A percentile compares a stretch with the other conserved stretches of the same genome.
Evolutionary conservation across 2,329 filamentous ascomycete species (phyloP).

Genomic region (Diplodia intermedia): DNA sequence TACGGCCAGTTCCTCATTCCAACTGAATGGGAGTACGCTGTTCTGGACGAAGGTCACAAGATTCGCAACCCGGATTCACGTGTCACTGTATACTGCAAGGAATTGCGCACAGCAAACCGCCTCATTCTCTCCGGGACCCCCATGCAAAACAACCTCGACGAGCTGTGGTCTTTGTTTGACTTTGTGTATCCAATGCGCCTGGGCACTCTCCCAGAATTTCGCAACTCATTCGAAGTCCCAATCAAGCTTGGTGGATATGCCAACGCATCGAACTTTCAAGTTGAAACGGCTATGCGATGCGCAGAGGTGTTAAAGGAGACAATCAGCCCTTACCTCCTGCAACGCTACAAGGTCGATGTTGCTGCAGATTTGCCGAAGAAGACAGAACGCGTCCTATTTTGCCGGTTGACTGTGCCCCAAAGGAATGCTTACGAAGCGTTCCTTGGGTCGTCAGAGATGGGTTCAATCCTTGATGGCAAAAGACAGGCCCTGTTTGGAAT

Average conservation of each 20-base stretch:
- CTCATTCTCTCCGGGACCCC: conserved; percentile 95
- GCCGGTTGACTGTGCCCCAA: conserved; percentile 84
- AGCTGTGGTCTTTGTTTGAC: conserved; percentile 97
- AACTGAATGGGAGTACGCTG: conserved; percentile 89
- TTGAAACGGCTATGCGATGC: conserved; percentile 92
- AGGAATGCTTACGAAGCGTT: conserved; percentile 82
- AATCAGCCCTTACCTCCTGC: conserved; percentile 90
- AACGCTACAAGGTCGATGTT: conserved; percentile 92
- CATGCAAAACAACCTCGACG: conserved; percentile 94
- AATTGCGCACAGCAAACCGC: conserved; percentile 85
- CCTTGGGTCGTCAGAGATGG: conserved; percentile 81
- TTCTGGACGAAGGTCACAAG: conserved; percentile 96
- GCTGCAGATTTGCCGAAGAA: conserved; percentile 94
- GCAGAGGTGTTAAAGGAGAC: conserved; percentile 92
- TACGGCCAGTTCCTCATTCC: conserved; percentile 84
- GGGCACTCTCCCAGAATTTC: conserved; percentile 88
- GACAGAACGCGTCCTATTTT: conserved; percentile 94
- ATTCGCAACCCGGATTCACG: conserved; percentile 96
- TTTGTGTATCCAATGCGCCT: conserved; percentile 97
- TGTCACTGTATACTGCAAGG: conserved; percentile 94
- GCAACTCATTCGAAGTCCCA: conserved; percentile 89
- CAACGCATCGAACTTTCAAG: conserved; percentile 90
- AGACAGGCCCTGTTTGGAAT: conserved; percentile 87
- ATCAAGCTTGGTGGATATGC: conserved; percentile 94
- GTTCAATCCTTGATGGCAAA: conserved; percentile 76